Conservation (phyloP, 441 rosid species). For the Melastoma candidum region DNA sequence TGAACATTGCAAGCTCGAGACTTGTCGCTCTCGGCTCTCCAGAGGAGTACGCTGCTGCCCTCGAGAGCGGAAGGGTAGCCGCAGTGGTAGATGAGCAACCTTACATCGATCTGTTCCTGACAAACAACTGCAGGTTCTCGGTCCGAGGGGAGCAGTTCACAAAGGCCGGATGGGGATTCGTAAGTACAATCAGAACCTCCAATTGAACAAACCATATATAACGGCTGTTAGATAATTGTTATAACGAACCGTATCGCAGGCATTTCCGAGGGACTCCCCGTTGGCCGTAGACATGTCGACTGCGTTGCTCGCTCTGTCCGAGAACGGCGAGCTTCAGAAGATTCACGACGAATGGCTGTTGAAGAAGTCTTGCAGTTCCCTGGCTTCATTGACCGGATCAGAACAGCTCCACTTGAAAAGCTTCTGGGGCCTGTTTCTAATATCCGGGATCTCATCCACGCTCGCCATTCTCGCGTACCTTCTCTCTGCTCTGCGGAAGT, state of each 20-base stretch:
- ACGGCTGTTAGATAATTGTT: neutral
- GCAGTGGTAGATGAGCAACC: constrained; percentile 18
- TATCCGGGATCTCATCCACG: constrained; percentile 8
- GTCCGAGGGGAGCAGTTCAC: constrained; percentile 17
- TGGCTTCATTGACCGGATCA: neutral
- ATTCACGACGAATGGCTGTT: constrained; percentile 10
- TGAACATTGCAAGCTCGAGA: constrained; percentile 18
- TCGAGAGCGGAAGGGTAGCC: constrained; percentile 15
- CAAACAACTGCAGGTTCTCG: constrained; percentile 16
- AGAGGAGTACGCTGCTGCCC: constrained; percentile 15
- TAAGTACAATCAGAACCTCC: constrained; percentile 7
- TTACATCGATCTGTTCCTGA: constrained; percentile 15
- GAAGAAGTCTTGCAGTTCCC: constrained; percentile 5
- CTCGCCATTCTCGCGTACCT: constrained; percentile 8
- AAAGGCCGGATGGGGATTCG: constrained; percentile 16
- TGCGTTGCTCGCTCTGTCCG: constrained; percentile 14
- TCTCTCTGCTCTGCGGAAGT: constrained; percentile 33
- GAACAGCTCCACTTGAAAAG: constrained; percentile 11
- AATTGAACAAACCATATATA: neutral
- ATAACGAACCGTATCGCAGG: constrained; percentile 8
- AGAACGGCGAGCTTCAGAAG: constrained; percentile 19
- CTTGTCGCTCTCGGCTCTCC: constrained; percentile 16
- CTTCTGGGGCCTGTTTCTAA: constrained; percentile 13
- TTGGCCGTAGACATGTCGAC: constrained; percentile 18
- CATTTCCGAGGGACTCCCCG: constrained; percentile 18